Base-by-base conservation (phyloP, 768 basidiomycete species). In the Terana coerulea region DNA sequence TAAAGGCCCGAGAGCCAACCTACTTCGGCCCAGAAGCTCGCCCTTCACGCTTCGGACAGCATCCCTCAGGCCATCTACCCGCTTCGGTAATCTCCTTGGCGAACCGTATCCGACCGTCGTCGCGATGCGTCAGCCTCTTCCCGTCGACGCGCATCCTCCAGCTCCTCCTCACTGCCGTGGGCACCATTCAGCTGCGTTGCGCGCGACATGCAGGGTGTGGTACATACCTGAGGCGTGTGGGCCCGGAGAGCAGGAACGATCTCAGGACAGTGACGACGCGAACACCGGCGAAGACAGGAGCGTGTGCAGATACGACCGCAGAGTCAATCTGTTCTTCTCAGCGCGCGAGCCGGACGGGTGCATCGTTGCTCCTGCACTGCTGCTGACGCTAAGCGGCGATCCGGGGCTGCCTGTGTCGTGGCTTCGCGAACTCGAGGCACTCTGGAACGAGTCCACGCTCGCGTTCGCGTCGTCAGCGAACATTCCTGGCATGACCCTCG, bases 241-340 rank as follows among this genome's bases (percentile, higher is more conserved):
- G 54, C 3, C 45, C 43, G 14, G 88, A 83, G 25, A 93, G 73
- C 33, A 99, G 72, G 71, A 98, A 99, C 0, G 88, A 89, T 46
- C 79, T 78, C 31, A 98, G 75, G 10, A 98, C 88, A 3, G 91
- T 0, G 91, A 92, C 37, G 88, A 86, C 3, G 88, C 85, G n/a
- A 97, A 76, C 19, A 75, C 73, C 0, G 84, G 79, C 1, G 82
- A 82, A 21, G 80, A 68, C 49, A 98, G 75, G 24, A 99, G 72
- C 1, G 81, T 68, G 57, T 91, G 88, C n/a, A 99, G 77, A 69
- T 98, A 98, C 0, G 93, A 85, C 17, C 97, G 83, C 15, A 99
- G 80, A 0, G 97, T 98, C 3, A 99, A 74, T 12, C 97, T 76
- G 61, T 99, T 99, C 77, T 94, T 95, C 67, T 99, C 97, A 22